Evolutionary conservation across 306 rosid genomes (phyloP).

Genomic region (Crotalaria pallida): DNA sequence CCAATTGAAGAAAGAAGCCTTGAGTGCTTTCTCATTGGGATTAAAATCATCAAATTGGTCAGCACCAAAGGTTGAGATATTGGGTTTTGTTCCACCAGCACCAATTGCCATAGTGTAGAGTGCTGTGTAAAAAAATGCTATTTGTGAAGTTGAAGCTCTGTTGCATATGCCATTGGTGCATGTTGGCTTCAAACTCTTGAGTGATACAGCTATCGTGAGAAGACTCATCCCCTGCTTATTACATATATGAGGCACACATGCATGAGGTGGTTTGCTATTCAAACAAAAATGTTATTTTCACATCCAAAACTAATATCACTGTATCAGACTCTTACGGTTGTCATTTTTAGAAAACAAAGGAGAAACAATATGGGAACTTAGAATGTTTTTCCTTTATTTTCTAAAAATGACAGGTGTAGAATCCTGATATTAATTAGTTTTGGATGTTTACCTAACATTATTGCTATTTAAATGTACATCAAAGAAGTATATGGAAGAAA

Average conservation of each 20-base stretch:
- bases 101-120: conserved; percentile 87
- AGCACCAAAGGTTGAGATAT: conserved; percentile 92
- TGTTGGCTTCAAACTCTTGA: conserved; percentile 61
- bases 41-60: conserved; percentile 91
- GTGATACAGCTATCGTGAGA: conserved; percentile 60
- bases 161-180: conserved; percentile 54
- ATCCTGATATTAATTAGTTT: too few species aligned
- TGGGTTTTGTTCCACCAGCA: conserved; percentile 89
- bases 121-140: conserved; percentile 66
- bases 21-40: conserved; percentile 61
- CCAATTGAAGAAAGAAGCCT: conserved; percentile 94
- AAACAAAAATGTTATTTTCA: too few species aligned
- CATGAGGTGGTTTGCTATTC: neutral
- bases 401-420: too few species aligned
- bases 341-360: too few species aligned
- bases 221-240: conserved; percentile 82
- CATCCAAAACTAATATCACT: too few species aligned
- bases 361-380: too few species aligned
- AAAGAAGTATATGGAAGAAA: too few species aligned
- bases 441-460: too few species aligned
- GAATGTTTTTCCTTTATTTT: too few species aligned
- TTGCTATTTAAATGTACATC: too few species aligned
- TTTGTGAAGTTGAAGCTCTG: conserved; percentile 64
- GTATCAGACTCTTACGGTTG: too few species aligned
- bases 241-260: neutral